Evolutionary conservation across 257 asterid species (phyloP), one percentile per base, ranked within the genome.

Genomic region (Thymus quinquecostatus): DNA sequence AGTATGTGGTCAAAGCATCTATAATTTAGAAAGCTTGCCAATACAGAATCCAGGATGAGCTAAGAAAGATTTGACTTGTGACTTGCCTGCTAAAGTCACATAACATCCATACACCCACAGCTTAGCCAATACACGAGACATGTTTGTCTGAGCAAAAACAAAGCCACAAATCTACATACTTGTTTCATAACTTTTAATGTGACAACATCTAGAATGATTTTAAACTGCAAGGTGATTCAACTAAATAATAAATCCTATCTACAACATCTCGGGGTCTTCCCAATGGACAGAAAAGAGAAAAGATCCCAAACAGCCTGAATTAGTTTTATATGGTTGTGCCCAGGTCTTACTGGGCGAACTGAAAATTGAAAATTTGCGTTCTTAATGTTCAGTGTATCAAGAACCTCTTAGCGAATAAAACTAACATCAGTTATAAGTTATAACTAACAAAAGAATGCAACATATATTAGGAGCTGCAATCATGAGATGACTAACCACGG

Each of bases 391-490:
- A 29, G 62, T 58, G n/a, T 34, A 60, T 50, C 40, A 9, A 47
- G 56, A 50, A 36, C 11, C 55, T 12, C 30, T 47, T 38, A 2
- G 3, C 21, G 7, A 61, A 36, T 36, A 36, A 36, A 36, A 38
- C 41, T 38, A 38, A 44, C 12, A 27, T 64, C 8, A 28, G 10
- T 11, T 47, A 48, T 41, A 32, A 10, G 57, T 36, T 56, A 51
- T 28, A 34, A 21, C 21, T 21, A 21, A 21, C 21, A 27, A 54
- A 36, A 64, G 60, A 64, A 73, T 44, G 66, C 66, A 30, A 47
- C 73, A 75, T 36, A 34, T 72, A 34, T 29, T 29, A 59, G 47
- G 61, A 54, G 53, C 75, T 64, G 77, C 56, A 63, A 69, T 62
- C 72, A 77, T 51, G 56, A 13, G 57, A 70, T 70, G 13, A 38